These are phyloP conservation scores for Trichoderma sp. DNA, from an alignment of 2,329 filamentous ascomycete genomes.

Conservation along the genomic window DNA sequence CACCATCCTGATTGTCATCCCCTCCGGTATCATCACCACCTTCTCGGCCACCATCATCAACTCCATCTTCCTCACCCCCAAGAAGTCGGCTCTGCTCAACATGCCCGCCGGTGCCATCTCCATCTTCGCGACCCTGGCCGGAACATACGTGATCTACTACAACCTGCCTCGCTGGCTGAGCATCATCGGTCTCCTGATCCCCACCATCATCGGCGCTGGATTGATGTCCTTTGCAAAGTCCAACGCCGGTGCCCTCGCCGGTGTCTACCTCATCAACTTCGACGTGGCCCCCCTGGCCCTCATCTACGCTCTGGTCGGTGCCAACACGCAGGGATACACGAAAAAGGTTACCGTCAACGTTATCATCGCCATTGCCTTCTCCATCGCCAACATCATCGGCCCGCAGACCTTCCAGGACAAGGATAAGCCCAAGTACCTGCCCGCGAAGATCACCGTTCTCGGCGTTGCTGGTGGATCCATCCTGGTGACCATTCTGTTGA, in stretches of 20 bases:
- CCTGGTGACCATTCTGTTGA: conserved; percentile 37
- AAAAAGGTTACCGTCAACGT: conserved; percentile 47
- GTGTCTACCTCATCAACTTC: conserved; percentile 39
- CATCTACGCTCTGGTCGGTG: conserved; percentile 51
- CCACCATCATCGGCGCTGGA: conserved; percentile 29
- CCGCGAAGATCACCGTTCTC: conserved; percentile 52
- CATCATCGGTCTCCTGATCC: conserved; percentile 29
- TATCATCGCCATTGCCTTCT: conserved; percentile 47
- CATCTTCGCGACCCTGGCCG: conserved; percentile 31
- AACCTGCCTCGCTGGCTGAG: conserved; percentile 33
- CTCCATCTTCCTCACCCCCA: conserved; percentile 38
- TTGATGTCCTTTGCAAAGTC: conserved; percentile 33
- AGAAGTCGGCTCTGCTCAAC: conserved; percentile 50
- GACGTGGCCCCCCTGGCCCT: conserved; percentile 56
- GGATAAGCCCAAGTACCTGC: conserved; percentile 51
- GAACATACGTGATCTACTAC: conserved; percentile 30
- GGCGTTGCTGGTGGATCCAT: conserved; percentile 44
- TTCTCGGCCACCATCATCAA: conserved; percentile 35
- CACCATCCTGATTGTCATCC: conserved; percentile 30
- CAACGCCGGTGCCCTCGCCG: conserved; percentile 36
- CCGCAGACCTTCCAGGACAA: conserved; percentile 36
- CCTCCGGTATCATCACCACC: conserved; percentile 37
- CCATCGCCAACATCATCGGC: conserved; percentile 45
- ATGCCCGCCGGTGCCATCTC: conserved; percentile 31
- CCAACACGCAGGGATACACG: conserved; percentile 50